Conservation (phyloP, 306 rosid genomes). For the Comarum palustre region DNA sequence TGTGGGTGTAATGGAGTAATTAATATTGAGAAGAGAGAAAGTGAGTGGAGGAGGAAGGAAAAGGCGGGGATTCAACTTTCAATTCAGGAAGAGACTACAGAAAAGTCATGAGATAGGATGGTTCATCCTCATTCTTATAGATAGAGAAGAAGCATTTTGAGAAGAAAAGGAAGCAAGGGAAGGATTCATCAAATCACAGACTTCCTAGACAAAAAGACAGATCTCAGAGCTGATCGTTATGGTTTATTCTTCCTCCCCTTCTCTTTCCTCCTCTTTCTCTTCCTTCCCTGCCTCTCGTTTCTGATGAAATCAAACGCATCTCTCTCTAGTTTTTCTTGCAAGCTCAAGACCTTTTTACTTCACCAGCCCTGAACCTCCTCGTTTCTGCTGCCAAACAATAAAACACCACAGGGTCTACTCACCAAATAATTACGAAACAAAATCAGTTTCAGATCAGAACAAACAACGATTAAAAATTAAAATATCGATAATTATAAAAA, state of each 20-base stretch:
- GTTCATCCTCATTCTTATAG: slow-evolving; percentile 22
- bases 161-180: slow-evolving; percentile 27
- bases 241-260: slow-evolving; percentile 29
- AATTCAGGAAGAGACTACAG: slow-evolving; percentile 1
- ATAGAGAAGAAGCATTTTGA: slow-evolving; percentile 35
- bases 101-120: slow-evolving; percentile 41
- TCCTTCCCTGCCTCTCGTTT: slow-evolving; percentile 37
- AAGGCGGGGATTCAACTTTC: slow-evolving; percentile 2
- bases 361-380: slow-evolving; percentile 35
- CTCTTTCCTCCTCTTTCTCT: background rate
- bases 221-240: slow-evolving; percentile 40
- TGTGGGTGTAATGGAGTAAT: slow-evolving; percentile 38
- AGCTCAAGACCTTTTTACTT: background rate
- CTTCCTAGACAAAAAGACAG: background rate
- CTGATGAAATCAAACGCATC: slow-evolving; percentile 39
- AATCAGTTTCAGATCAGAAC: slow-evolving; percentile 12
- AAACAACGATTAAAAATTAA: too few species aligned
- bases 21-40: slow-evolving; percentile 10
- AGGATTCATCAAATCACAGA: background rate
- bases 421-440: slow-evolving; percentile 19
- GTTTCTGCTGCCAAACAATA: slow-evolving; percentile 39
- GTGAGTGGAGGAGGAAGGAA: slow-evolving; percentile 10
- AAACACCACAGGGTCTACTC: slow-evolving; percentile 12
- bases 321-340: background rate
- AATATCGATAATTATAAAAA: too few species aligned